Conservation (phyloP, 192 early-diverging fungal genomes). For the Mortierella claussenii region DNA sequence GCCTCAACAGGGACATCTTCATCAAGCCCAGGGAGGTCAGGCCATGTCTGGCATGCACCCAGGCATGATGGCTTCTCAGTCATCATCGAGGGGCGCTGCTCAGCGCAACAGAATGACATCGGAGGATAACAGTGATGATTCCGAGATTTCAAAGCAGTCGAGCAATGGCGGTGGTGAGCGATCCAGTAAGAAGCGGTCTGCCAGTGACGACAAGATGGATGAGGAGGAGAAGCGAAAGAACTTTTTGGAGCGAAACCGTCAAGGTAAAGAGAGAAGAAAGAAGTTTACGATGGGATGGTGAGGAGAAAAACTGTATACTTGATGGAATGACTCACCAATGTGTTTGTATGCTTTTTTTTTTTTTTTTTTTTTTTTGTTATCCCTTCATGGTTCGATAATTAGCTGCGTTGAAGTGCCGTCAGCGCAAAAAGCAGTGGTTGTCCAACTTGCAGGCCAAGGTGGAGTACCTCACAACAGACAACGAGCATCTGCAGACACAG, state of each 20-base stretch:
- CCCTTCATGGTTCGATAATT: constrained; percentile 5
- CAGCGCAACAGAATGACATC: constrained; percentile 26
- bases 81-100: not conserved
- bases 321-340: not conserved
- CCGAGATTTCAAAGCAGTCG: constrained; percentile 31
- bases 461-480: constrained; percentile 71
- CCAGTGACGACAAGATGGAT: constrained; percentile 54
- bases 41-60: constrained; percentile 11
- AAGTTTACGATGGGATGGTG: not conserved
- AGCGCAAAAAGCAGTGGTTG: constrained; percentile 94
- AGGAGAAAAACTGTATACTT: not conserved
- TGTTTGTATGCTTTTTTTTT: not conserved
- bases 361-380: too few species aligned
- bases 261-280: constrained; percentile 59
- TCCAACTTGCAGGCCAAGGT: constrained; percentile 78
- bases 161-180: constrained; percentile 12
- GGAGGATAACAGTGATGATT: constrained; percentile 40
- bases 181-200: constrained; percentile 36
- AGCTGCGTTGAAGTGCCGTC: constrained; percentile 92
- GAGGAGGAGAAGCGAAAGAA: constrained; percentile 79
- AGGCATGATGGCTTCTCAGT: constrained; percentile 12
- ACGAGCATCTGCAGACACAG: constrained; percentile 71
- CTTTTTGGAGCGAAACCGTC: constrained; percentile 91
- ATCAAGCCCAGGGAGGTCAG: constrained; percentile 6
- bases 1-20: constrained; percentile 13